Base-by-base conservation (phyloP, 2,329 filamentous ascomycete genomes). In the Botrytis squamosa region DNA sequence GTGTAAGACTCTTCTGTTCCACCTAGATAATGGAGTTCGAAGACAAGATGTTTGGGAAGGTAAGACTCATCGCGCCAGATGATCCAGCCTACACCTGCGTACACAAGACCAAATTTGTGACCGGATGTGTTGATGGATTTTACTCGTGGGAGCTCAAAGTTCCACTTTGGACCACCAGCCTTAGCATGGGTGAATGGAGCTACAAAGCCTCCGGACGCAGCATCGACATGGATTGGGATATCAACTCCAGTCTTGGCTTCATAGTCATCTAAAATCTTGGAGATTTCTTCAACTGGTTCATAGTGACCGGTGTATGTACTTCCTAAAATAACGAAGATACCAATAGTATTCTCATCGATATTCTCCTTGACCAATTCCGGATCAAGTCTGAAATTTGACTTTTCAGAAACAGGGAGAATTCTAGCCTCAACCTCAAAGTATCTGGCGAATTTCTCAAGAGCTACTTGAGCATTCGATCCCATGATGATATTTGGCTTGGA, bases 341-440 rank as follows among this genome's bases (percentile, higher is more conserved):
- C 91, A 77, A 93, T 93, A 0, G 91, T 93, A 77, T 93, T 93
- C 82, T 93, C 91, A 75, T 93, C 91, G 49, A 93, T 86, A 75
- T 91, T 91, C 77, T 92, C 80, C 78, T 86, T 88, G 1, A 93
- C 89, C 40, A 90, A 82, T 6, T 88, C 84, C 0, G 91, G 88
- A 76, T 93, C 90, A 12, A 93, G 84, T 46, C 89, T 84, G 79
- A 85, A 91, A 10, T 86, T 84, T 73, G 88, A 90, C 79, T 88
- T 86, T 76, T 87, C 85, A 70, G 85, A 89, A 18, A 91, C 91
- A 29, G 88, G 89, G 67, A 90, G 82, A 73, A 91, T 91, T 65
- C 87, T 85, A 38, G 89, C 87, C 79, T 93, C 91, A 55, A 93
- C 91, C 63, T 93, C 91, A 74, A 93, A 93, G 80, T 93, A 93